phyloP scores from a whole-genome alignment of 495 filamentous ascomycete species.

The Aspergillus biplanus region DNA sequence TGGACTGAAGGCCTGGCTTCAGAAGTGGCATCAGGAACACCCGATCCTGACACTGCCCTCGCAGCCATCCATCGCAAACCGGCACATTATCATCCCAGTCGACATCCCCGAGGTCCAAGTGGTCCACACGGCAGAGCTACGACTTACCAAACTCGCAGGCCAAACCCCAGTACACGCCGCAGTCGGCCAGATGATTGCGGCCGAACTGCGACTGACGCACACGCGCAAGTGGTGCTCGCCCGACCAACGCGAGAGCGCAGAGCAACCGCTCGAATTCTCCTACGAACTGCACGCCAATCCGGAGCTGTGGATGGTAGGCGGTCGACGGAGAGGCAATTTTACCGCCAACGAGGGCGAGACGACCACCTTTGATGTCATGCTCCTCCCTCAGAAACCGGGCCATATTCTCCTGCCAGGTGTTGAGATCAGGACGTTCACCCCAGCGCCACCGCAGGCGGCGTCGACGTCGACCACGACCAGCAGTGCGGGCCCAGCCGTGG shows the following conservation, averaged over 20 bases:
- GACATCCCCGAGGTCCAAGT: slow-evolving; percentile 86
- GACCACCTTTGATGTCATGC: slow-evolving; percentile 60
- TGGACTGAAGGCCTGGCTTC: slow-evolving; percentile 46
- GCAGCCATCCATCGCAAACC: slow-evolving; percentile 37
- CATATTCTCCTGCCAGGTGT: slow-evolving; percentile 74
- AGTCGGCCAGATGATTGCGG: slow-evolving; percentile 70
- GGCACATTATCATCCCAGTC: slow-evolving; percentile 61
- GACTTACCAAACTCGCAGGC: slow-evolving; percentile 46
- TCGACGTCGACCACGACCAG: slow-evolving; percentile 15
- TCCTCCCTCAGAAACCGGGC: slow-evolving; percentile 80
- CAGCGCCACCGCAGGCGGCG: slow-evolving; percentile 25
- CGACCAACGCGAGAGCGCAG: slow-evolving; percentile 38
- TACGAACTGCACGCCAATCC: slow-evolving; percentile 79
- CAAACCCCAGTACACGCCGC: slow-evolving; percentile 47
- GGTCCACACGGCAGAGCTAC: slow-evolving; percentile 80
- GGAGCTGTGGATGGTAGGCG: slow-evolving; percentile 85
- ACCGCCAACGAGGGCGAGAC: slow-evolving; percentile 56
- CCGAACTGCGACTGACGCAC: slow-evolving; percentile 72
- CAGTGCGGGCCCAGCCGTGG: slow-evolving; percentile 7
- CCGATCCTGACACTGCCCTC: slow-evolving; percentile 40
- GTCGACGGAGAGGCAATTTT: slow-evolving; percentile 78
- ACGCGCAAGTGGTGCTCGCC: slow-evolving; percentile 76
- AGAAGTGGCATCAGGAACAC: slow-evolving; percentile 53
- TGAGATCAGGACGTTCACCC: slow-evolving; percentile 67
- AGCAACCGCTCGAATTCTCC: slow-evolving; percentile 70